These are phyloP conservation scores for Ciborinia camelliae DNA, from an alignment of 2,329 filamentous ascomycete species.

Conservation along the genomic window DNA sequence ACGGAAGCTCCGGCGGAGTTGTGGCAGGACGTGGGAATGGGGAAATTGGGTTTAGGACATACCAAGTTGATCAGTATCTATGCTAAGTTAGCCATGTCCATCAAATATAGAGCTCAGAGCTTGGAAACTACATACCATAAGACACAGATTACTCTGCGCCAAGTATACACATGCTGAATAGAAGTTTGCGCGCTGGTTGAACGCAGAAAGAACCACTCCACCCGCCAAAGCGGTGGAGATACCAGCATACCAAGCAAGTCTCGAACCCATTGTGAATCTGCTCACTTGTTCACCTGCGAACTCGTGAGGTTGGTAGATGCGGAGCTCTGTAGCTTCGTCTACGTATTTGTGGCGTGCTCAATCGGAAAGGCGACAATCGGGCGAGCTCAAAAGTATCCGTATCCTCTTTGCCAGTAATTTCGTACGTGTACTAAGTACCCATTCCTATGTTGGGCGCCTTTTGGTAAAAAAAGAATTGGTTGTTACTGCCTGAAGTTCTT, in stretches of 20 bases:
- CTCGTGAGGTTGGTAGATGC: neutral
- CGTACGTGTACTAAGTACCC: neutral
- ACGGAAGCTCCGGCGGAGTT: slow-evolving; percentile 2
- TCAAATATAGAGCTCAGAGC: neutral
- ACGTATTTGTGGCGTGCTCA: slow-evolving; percentile 1
- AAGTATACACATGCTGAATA: slow-evolving; percentile 97
- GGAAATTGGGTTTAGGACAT: neutral
- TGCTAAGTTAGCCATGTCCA: slow-evolving; percentile 18
- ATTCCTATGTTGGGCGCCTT: neutral
- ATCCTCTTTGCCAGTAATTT: neutral
- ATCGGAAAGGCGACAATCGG: neutral
- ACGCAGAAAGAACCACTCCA: slow-evolving; percentile 81
- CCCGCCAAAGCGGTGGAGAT: slow-evolving; percentile 79
- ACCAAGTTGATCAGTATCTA: slow-evolving; percentile 84
- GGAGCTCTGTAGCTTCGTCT: neutral
- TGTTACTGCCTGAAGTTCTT: neutral
- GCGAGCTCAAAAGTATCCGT: neutral
- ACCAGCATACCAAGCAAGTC: slow-evolving; percentile 50
- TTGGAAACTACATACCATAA: slow-evolving; percentile 61
- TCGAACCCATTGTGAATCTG: slow-evolving; percentile 27
- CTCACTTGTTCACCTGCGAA: neutral
- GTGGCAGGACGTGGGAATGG: neutral
- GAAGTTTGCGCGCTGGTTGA: slow-evolving; percentile 95
- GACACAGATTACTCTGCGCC: slow-evolving; percentile 90
- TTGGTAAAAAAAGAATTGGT: neutral